A percentile compares a stretch with the other conserved stretches of the same genome.
phyloP scores from a whole-genome alignment of 805 yeast species.

The Teunomyces lycoperdinae region DNA sequence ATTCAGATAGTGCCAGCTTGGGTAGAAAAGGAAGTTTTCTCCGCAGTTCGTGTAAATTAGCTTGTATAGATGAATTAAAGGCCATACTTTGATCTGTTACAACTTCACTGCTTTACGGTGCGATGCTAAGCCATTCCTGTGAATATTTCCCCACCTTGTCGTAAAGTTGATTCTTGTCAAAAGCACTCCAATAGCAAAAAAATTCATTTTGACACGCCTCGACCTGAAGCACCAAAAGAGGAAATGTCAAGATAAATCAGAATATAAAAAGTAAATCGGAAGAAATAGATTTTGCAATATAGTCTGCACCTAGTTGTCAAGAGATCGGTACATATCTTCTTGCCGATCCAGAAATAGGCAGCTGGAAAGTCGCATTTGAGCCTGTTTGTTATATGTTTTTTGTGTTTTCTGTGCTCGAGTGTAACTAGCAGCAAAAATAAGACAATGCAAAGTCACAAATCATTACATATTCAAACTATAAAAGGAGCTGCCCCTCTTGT shows the following conservation, averaged over 20 bases:
- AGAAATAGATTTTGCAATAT: background rate
- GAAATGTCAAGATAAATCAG: background rate
- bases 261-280: background rate
- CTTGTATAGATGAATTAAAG: constrained; percentile 1
- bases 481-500: background rate
- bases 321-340: background rate
- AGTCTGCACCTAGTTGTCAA: background rate
- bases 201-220: background rate
- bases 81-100: background rate
- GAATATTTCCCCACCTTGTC: background rate
- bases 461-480: background rate
- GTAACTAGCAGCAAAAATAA: background rate
- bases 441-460: background rate
- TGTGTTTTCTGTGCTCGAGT: background rate
- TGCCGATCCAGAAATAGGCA: background rate
- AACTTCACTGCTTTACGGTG: background rate
- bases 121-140: background rate
- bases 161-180: too few relatives aligned
- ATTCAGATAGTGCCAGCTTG: constrained; percentile 43
- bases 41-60: constrained; percentile 2
- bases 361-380: background rate
- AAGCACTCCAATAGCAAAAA: too few relatives aligned
- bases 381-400: background rate
- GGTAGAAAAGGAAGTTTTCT: background rate
- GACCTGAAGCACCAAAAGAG: background rate